These are phyloP conservation scores for Lactifluus volemus DNA, from an alignment of 768 basidiomycete genomes.

Conservation along the genomic window DNA sequence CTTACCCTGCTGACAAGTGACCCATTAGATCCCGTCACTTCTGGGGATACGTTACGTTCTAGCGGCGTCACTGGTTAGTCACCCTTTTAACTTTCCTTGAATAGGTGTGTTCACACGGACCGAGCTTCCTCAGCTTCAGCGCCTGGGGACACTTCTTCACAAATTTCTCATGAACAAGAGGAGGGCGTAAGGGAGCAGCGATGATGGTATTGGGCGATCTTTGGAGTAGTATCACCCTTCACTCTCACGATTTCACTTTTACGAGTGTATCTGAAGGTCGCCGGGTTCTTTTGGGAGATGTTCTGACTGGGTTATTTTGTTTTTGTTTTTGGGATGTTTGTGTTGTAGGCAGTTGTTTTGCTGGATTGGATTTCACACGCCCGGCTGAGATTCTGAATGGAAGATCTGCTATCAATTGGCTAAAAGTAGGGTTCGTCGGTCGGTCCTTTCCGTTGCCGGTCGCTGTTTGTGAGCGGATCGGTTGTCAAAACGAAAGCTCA, in stretches of 20 bases:
- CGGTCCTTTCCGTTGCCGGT: conserved; percentile 3
- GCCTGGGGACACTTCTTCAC: not conserved
- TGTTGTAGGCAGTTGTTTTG: conserved; percentile 5
- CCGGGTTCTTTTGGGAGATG: conserved; percentile 15
- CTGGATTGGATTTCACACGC: not conserved
- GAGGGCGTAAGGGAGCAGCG: not conserved
- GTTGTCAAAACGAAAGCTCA: conserved; percentile 15
- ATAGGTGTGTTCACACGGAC: not conserved
- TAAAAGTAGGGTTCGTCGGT: conserved; percentile 1
- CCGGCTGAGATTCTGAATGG: not conserved
- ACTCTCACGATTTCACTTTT: conserved; percentile 2
- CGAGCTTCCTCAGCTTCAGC: not conserved
- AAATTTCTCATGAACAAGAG: not conserved
- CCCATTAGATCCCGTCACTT: not conserved
- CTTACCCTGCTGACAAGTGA: not conserved
- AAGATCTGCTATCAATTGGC: not conserved
- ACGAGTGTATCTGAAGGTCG: conserved; percentile 21
- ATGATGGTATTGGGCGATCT: conserved; percentile 21
- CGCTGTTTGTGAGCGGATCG: conserved; percentile 14
- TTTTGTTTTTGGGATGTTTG: conserved; percentile 4
- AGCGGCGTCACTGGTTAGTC: conserved; percentile 11
- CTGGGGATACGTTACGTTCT: not conserved
- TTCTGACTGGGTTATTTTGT: conserved; percentile 2
- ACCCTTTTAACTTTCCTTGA: not conserved
- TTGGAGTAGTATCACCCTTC: conserved; percentile 8